Evolutionary conservation across 305 asterid species (phyloP), one percentile per base, ranked within the genome.

Genomic region (Lippia alba): DNA sequence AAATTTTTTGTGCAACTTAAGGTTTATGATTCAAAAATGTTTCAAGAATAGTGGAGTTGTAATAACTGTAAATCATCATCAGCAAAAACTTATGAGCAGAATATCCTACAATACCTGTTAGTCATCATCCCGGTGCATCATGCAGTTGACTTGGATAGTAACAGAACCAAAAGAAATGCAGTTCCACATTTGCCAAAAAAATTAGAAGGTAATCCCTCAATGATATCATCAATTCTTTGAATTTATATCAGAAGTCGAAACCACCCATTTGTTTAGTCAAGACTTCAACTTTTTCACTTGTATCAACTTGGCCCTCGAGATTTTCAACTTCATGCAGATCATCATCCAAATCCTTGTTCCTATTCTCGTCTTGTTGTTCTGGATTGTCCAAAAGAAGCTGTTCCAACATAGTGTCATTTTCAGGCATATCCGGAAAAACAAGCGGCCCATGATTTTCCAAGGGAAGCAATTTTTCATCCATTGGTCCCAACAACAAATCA

Each of bases 351-450:
- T 54, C 53, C 24, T 70, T 44, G 12, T 44, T 44, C 0, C 4
- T 44, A 44, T 74, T 82, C 50, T 48, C 40, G 58, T 79, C 86
- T 17, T 14, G 17, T 68, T 14, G 17, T 68, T 60, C 79, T 1
- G 90, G 85, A 68, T 83, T 66, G 34, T 89, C 78, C 75, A 81
- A 75, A 64, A 91, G 91, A 68, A 89, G 86, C 82, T 87, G 90
- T 2, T 91, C 95, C 72, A 89, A 65, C 82, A 85, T 80, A 57
- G 55, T 40, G 51, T 94, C 93, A 56, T 82, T 82, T 69, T 81
- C 95, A 16, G 87, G 68, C 16, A 50, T 44, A 61, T 82, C 84
- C 0, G 94, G 90, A 81, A 87, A 79, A 58, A 84, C 75, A 67
- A 89, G 60, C 67, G 83, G 87, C 24, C 62, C 85, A 12, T 67